Base-by-base conservation (phyloP, 805 yeast genomes). In the Candida stauntonica region DNA sequence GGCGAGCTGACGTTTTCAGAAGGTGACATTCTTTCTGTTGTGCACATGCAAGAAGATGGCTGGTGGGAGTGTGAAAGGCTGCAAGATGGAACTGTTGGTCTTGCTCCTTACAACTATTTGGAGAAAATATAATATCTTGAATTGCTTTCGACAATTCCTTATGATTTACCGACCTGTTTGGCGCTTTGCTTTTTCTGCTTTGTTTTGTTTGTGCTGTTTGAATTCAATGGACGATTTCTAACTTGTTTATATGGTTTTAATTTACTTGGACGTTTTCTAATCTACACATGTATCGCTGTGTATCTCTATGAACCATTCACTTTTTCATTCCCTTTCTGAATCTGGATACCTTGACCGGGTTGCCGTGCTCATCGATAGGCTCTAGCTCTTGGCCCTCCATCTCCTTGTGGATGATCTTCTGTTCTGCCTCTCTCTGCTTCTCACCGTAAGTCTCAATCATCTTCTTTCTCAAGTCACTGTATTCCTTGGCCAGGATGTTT, bases 1-100 rank as follows among this genome's bases (percentile, higher is more conserved):
- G 80, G 75, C 37, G 86, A 79, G 44, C 66, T 79, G 7, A 60
- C 74, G 7, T 80, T 79, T 63, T 66, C 72, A 31, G 76, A 76
- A 51, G 77, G 74, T 41, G 86, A 80, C 45, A 51, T 70, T 3
- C 54, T 79, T 33, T 60, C 75, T 39, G 73, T 79, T 3, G 50
- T 77, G 14, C 68, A 67, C 31, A 73, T 66, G 67, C 84, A 79
- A 54, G 79, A 78, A 17, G 86, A 79, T 48, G 84, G 84, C 1
- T 79, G 86, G 86, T 80, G 86, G 86, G 79, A 75, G 49, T 78
- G 77, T 23, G 86, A 79, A 48, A 75, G 76, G 16, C 41, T 69
- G 24, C 65, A 66, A 26, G 59, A 66, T 9, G 48, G 52, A 1
- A 33, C 35, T 8, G 45, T 36, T 9, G 86, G 86, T 2, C 64